Evolutionary conservation across 2,329 filamentous ascomycete genomes (phyloP).

Genomic region (Diaporthe vaccinii): DNA sequence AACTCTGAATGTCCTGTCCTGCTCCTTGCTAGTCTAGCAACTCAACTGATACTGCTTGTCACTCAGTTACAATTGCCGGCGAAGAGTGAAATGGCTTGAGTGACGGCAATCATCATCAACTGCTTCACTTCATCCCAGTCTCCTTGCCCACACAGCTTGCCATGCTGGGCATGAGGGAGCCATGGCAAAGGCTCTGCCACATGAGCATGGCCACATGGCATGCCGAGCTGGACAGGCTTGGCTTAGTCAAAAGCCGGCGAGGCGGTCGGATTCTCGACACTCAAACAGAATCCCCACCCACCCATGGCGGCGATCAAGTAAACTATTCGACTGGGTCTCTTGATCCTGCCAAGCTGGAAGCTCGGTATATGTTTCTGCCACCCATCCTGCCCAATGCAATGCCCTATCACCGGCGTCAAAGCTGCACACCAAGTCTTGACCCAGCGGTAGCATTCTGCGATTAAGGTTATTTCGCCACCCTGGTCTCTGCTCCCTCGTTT

Average conservation of each 20-base stretch:
- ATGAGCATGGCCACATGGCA: constrained; percentile 20
- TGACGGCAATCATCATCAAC: background rate
- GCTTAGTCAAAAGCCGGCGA: constrained; percentile 5
- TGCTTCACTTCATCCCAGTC: background rate
- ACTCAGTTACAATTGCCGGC: background rate
- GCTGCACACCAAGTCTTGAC: background rate
- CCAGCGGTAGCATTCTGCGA: constrained; percentile 11
- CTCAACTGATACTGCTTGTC: background rate
- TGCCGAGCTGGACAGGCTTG: constrained; percentile 1
- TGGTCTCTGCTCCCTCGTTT: constrained; percentile 26
- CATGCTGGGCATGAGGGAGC: too few relatives aligned
- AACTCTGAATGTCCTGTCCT: background rate
- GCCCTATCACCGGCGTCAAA: constrained; percentile 10
- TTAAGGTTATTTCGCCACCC: constrained; percentile 39
- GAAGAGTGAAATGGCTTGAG: background rate
- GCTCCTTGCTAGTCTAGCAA: background rate
- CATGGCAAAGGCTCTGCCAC: background rate
- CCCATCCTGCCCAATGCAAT: background rate
- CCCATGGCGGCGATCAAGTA: constrained; percentile 30
- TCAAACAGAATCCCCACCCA: constrained; percentile 13
- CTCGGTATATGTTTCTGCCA: constrained; percentile 32
- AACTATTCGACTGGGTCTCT: background rate
- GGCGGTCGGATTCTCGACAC: constrained; percentile 20
- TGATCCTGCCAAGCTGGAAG: constrained; percentile 27
- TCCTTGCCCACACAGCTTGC: background rate